These are phyloP conservation scores for Ophiocordyceps camponoti-saundersi DNA, from an alignment of 2,329 filamentous ascomycete genomes.

Conservation along the genomic window DNA sequence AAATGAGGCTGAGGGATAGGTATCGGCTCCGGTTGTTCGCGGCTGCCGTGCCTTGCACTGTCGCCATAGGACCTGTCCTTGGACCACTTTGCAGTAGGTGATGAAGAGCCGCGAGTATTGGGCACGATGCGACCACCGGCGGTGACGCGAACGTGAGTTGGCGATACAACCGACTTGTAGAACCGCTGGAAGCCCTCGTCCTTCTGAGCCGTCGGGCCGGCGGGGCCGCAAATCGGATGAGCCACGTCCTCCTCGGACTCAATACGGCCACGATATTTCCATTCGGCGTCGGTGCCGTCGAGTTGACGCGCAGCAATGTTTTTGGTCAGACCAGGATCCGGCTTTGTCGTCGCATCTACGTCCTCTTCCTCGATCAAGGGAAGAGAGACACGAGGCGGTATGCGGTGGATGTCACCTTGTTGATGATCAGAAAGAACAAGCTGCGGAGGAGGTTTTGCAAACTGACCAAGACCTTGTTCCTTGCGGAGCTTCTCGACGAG, in stretches of 20 bases:
- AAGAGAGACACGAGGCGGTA: constrained; percentile 9
- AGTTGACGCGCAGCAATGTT: constrained; percentile 12
- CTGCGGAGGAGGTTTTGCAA: neutral
- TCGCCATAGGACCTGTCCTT: constrained; percentile 20
- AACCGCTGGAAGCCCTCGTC: constrained; percentile 51
- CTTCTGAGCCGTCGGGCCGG: constrained; percentile 34
- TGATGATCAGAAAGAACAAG: constrained; percentile 1
- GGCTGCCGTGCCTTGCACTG: neutral
- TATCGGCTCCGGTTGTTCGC: constrained; percentile 7
- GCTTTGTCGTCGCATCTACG: constrained; percentile 2
- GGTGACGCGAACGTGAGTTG: constrained; percentile 49
- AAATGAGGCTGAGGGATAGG: constrained; percentile 11
- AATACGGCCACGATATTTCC: constrained; percentile 27
- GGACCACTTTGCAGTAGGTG: constrained; percentile 32
- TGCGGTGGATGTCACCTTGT: constrained; percentile 15
- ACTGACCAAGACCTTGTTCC: constrained; percentile 24
- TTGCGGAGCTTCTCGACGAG: constrained; percentile 17
- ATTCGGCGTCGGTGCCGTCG: constrained; percentile 24
- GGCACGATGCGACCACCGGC: constrained; percentile 51
- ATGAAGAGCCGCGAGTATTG: constrained; percentile 37
- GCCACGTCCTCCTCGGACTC: constrained; percentile 22
- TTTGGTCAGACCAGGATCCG: constrained; percentile 2
- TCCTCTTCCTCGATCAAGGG: constrained; percentile 15
- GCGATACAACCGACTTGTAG: constrained; percentile 51
- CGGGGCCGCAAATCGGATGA: constrained; percentile 36